Evolutionary conservation across 805 yeast genomes (phyloP).

Genomic region (Yarrowia porcina): DNA sequence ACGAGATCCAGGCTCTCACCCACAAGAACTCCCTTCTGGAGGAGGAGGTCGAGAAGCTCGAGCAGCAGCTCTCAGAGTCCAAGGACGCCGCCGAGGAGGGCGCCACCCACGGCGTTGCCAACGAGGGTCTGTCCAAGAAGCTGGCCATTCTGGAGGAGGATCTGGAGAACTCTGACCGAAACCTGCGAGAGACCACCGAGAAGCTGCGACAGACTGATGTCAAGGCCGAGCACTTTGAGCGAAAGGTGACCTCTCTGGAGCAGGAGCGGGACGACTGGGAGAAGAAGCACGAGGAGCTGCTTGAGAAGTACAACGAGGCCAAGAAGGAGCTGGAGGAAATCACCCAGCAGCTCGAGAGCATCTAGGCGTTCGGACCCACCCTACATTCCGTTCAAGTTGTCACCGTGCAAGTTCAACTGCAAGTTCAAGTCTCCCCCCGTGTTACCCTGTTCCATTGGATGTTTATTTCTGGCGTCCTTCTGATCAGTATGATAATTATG

Average conservation of each 20-base stretch:
- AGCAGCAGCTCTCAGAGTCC: slow-evolving; percentile 66
- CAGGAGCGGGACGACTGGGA: slow-evolving; percentile 89
- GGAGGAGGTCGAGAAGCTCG: slow-evolving; percentile 70
- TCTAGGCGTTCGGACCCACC: slow-evolving; percentile 32
- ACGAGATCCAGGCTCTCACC: slow-evolving; percentile 87
- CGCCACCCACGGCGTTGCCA: slow-evolving; percentile 78
- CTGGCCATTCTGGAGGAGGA: slow-evolving; percentile 85
- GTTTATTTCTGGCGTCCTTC: slow-evolving; percentile 7
- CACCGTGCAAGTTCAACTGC: slow-evolving; percentile 2
- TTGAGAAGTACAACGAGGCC: slow-evolving; percentile 75
- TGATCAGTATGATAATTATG: slow-evolving; percentile 21
- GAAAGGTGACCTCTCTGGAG: slow-evolving; percentile 89
- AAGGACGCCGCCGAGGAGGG: slow-evolving; percentile 90
- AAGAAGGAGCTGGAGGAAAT: slow-evolving; percentile 95
- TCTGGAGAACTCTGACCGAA: slow-evolving; percentile 83
- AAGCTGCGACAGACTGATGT: slow-evolving; percentile 93
- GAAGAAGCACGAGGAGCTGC: slow-evolving; percentile 83
- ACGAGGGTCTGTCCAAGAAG: slow-evolving; percentile 88
- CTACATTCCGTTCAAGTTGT: slow-evolving; percentile 6
- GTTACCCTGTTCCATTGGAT: slow-evolving; percentile 24
- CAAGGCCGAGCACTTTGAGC: slow-evolving; percentile 93
- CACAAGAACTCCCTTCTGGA: slow-evolving; percentile 90
- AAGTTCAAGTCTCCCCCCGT: slow-evolving; percentile 21
- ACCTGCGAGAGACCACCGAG: slow-evolving; percentile 88
- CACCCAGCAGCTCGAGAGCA: slow-evolving; percentile 85